phyloP scores from a whole-genome alignment of 805 yeast species.

The Yamadazyma laniorum region DNA sequence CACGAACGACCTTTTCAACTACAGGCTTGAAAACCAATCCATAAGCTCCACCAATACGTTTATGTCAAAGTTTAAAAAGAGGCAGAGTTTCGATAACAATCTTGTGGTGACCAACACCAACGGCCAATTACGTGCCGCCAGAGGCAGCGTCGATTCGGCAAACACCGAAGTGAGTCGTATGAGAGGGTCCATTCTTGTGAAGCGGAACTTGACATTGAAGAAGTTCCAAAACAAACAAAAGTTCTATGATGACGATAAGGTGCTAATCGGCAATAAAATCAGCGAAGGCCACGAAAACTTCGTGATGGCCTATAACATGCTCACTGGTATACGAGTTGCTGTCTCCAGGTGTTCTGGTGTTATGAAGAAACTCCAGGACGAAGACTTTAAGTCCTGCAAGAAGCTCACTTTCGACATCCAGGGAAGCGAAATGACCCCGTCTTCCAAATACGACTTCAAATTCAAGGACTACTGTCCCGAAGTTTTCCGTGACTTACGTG shows the following conservation, averaged over 20 bases:
- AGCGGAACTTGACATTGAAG: slow-evolving; percentile 35
- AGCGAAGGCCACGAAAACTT: slow-evolving; percentile 92
- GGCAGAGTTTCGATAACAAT: slow-evolving; percentile 6
- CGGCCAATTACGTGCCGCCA: neutral
- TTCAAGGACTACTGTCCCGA: slow-evolving; percentile 95
- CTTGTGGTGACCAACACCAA: neutral
- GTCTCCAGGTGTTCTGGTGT: slow-evolving; percentile 89
- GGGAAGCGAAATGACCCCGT: slow-evolving; percentile 88
- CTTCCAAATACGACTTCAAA: slow-evolving; percentile 92
- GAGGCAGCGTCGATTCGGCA: slow-evolving; percentile 22
- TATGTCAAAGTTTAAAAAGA: slow-evolving; percentile 2
- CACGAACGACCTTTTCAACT: slow-evolving; percentile 12
- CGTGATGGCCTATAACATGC: slow-evolving; percentile 93
- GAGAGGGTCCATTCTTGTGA: slow-evolving; percentile 47
- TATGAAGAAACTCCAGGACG: slow-evolving; percentile 66
- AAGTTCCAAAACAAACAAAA: slow-evolving; percentile 35
- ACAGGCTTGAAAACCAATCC: slow-evolving; percentile 4
- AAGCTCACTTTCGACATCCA: slow-evolving; percentile 83
- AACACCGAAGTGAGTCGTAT: slow-evolving; percentile 47
- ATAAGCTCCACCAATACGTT: slow-evolving; percentile 2
- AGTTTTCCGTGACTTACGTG: slow-evolving; percentile 83
- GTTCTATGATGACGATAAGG: slow-evolving; percentile 51
- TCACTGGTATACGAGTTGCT: slow-evolving; percentile 94
- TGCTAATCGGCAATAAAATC: slow-evolving; percentile 74
- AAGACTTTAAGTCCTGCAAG: slow-evolving; percentile 69